Evolutionary conservation across 2,329 filamentous ascomycete genomes (phyloP).

Genomic region (Penicillium palitans): DNA sequence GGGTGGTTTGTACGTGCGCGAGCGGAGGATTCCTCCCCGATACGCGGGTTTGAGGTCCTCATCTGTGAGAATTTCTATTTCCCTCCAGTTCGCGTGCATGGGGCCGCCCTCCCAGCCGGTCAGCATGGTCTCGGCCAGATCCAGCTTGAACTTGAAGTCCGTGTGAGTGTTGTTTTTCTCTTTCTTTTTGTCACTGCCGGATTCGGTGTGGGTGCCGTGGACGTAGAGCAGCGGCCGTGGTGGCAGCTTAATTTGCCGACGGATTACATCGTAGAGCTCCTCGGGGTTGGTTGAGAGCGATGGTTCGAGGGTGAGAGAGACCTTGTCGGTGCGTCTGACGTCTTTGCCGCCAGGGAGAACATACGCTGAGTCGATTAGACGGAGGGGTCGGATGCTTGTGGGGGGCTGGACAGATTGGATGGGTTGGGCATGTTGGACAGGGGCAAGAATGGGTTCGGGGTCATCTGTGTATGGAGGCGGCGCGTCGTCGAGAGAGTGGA

Average conservation of each 20-base stretch:
- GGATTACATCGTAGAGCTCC: constrained; percentile 18
- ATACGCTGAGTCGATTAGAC: constrained; percentile 23
- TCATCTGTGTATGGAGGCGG: constrained; percentile 28
- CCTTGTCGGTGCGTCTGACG: constrained; percentile 9
- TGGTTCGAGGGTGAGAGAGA: constrained; percentile 16
- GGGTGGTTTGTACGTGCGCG: constrained; percentile 18
- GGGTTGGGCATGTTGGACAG: constrained; percentile 1
- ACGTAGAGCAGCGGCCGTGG: constrained; percentile 22
- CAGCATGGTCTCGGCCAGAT: constrained; percentile 27
- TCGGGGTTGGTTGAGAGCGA: constrained; percentile 17
- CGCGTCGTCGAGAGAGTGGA: constrained; percentile 19
- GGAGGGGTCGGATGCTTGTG: constrained; percentile 11
- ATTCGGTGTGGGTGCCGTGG: constrained; percentile 20
- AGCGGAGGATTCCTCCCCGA: constrained; percentile 22
- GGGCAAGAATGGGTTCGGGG: constrained; percentile 6
- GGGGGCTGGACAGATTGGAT: constrained; percentile 1
- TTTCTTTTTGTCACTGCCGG: constrained; percentile 14
- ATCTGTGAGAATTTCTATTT: constrained; percentile 15
- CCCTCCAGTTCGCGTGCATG: constrained; percentile 7
- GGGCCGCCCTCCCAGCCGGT: constrained; percentile 22
- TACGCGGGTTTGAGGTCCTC: constrained; percentile 15
- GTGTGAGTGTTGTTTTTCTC: constrained; percentile 11
- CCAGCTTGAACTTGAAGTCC: constrained; percentile 24
- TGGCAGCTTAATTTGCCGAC: constrained; percentile 23
- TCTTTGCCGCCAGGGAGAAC: constrained; percentile 14